Conservation (phyloP, 306 rosid species). For the Inga laurina region DNA sequence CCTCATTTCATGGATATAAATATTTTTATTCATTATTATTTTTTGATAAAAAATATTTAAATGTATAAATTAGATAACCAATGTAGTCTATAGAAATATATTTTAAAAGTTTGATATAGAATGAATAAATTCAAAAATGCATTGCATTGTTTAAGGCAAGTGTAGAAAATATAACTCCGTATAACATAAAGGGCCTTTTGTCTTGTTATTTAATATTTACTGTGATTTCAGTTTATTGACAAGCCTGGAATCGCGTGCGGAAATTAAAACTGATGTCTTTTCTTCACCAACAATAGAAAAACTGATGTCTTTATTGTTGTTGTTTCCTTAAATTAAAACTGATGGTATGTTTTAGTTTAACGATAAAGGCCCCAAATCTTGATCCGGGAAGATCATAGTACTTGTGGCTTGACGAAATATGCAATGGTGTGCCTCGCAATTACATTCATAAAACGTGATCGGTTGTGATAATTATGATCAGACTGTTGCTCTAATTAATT, state of each 20-base stretch:
- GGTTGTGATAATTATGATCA: not conserved
- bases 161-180: no score
- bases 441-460: not conserved
- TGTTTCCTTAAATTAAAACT: not conserved
- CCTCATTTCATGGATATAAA: no score
- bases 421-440: conserved; percentile 7
- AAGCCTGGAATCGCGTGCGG: not conserved
- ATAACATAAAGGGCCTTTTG: no score
- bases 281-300: not conserved
- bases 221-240: not conserved
- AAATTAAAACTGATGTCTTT: not conserved
- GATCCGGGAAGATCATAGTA: not conserved
- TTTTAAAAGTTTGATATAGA: no score
- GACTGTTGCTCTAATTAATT: conserved; percentile 15
- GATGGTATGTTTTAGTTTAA: not conserved
- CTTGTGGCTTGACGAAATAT: not conserved
- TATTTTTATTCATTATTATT: no score
- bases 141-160: no score
- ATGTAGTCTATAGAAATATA: no score
- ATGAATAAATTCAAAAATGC: no score
- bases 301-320: not conserved
- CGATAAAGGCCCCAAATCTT: not conserved
- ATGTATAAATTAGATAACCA: no score
- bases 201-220: not conserved
- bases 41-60: no score